Evolutionary conservation across 495 filamentous ascomycete genomes (phyloP).

Genomic region (Letharia lupina): DNA sequence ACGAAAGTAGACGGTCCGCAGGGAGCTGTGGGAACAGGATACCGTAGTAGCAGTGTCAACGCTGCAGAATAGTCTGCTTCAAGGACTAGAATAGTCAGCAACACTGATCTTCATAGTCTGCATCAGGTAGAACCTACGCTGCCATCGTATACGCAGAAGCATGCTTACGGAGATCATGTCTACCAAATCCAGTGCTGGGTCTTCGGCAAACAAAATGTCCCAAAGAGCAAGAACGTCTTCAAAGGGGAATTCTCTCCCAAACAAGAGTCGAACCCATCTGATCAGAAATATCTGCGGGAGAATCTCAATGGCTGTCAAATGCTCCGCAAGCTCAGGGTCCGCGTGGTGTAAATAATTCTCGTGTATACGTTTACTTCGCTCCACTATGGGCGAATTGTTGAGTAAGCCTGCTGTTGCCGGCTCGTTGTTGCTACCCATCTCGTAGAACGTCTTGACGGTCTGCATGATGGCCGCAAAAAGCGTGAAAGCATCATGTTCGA

Average conservation of each 20-base stretch:
- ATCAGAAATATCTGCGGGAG: constrained; percentile 96
- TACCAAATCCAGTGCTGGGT: constrained; percentile 70
- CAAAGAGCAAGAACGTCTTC: constrained; percentile 75
- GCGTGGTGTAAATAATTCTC: constrained; percentile 65
- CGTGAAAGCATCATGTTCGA: constrained; percentile 88
- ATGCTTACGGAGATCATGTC: constrained; percentile 88
- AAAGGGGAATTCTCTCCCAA: constrained; percentile 87
- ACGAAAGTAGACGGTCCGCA: constrained; percentile 69
- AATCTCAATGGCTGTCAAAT: constrained; percentile 77
- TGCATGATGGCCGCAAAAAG: constrained; percentile 84
- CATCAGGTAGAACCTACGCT: constrained; percentile 47
- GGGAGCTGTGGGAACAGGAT: constrained; percentile 56
- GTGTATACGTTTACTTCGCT: constrained; percentile 77
- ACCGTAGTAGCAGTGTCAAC: constrained; percentile 72
- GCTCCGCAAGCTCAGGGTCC: constrained; percentile 73
- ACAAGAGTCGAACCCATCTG: constrained; percentile 92
- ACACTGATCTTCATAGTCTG: neutral
- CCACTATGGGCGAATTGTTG: constrained; percentile 66
- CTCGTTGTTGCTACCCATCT: constrained; percentile 40
- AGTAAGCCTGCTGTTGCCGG: constrained; percentile 27
- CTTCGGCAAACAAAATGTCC: constrained; percentile 87
- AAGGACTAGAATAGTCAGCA: constrained; percentile 52
- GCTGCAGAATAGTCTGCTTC: constrained; percentile 78
- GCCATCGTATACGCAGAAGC: constrained; percentile 87
- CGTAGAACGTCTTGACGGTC: constrained; percentile 78